phyloP scores from a whole-genome alignment of 2,329 filamentous ascomycete species.

The Pestalotiopsis sp. region DNA sequence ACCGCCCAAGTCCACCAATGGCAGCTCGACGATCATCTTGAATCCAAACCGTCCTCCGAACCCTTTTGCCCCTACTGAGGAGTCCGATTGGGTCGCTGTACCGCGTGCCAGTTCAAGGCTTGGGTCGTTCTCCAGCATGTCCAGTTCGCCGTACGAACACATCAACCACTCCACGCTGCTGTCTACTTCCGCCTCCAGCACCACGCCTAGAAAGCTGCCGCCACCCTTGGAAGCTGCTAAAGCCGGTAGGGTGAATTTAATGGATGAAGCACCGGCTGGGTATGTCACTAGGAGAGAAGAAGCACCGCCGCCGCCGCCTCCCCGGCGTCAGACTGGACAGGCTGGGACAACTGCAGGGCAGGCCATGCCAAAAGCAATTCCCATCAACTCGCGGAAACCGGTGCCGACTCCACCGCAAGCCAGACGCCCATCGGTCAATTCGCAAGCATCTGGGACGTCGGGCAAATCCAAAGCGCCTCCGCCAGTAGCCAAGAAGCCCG shows the following conservation, averaged over 20 bases:
- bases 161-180: slow-evolving; percentile 52
- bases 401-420: slow-evolving; percentile 17
- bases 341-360: slow-evolving; percentile 20
- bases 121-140: slow-evolving; percentile 59
- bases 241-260: slow-evolving; percentile 44
- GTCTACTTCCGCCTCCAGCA: slow-evolving; percentile 47
- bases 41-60: slow-evolving; percentile 80
- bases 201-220: slow-evolving; percentile 52
- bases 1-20: slow-evolving; percentile 57
- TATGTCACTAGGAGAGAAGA: slow-evolving; percentile 35
- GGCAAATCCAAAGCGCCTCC: slow-evolving; percentile 36
- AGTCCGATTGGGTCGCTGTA: slow-evolving; percentile 82
- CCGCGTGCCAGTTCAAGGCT: slow-evolving; percentile 56
- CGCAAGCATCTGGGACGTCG: slow-evolving; percentile 22
- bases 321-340: slow-evolving; percentile 28
- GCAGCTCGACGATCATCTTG: slow-evolving; percentile 57
- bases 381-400: slow-evolving; percentile 32
- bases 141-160: slow-evolving; percentile 62
- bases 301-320: slow-evolving; percentile 46
- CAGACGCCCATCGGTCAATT: slow-evolving; percentile 23
- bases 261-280: slow-evolving; percentile 39
- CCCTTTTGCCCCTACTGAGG: slow-evolving; percentile 74
- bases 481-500: slow-evolving; percentile 64
- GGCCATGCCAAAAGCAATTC: slow-evolving; percentile 20
- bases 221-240: slow-evolving; percentile 54